A percentile compares a stretch with the other conserved stretches of the same genome.
Conservation (phyloP, 805 yeast genomes). For the Suhomyces sp. region DNA sequence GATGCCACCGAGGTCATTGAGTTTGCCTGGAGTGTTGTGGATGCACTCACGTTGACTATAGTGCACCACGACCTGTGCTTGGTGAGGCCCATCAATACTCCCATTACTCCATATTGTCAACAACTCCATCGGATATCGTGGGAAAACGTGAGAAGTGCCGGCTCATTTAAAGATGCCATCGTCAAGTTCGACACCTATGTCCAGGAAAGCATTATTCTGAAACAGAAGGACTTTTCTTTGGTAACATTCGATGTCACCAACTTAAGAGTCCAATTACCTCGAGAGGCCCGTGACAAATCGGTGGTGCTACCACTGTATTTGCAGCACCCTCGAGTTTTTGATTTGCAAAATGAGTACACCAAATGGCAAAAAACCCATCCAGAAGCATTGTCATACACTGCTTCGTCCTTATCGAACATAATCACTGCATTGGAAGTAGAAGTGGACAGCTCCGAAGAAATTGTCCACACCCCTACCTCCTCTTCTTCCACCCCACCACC, state of each 20-base stretch:
- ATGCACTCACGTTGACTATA: constrained; percentile 49
- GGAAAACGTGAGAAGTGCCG: constrained; percentile 60
- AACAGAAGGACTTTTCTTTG: constrained; percentile 56
- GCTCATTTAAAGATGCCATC: constrained; percentile 64
- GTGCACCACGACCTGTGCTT: constrained; percentile 45
- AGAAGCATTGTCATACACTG: constrained; percentile 41
- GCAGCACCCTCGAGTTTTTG: constrained; percentile 75
- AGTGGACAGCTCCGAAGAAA: constrained; percentile 15
- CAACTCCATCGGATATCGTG: constrained; percentile 53
- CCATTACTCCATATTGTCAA: constrained; percentile 60
- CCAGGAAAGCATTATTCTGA: constrained; percentile 40
- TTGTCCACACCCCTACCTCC: constrained; percentile 6
- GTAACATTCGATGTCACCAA: constrained; percentile 70
- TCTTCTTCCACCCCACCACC: constrained; percentile 10
- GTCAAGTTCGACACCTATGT: constrained; percentile 50
- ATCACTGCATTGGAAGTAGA: constrained; percentile 49
- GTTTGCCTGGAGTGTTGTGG: constrained; percentile 64
- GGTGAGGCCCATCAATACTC: constrained; percentile 63
- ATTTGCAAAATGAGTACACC: constrained; percentile 67
- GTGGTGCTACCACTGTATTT: constrained; percentile 71
- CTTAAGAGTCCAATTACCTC: constrained; percentile 70
- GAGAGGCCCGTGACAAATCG: constrained; percentile 78
- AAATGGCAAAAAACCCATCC: constrained; percentile 68
- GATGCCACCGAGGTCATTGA: constrained; percentile 70
- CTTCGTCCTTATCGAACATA: constrained; percentile 38